These are phyloP conservation scores for Penicillium salamii DNA, from an alignment of 495 filamentous ascomycete species.

Conservation along the genomic window DNA sequence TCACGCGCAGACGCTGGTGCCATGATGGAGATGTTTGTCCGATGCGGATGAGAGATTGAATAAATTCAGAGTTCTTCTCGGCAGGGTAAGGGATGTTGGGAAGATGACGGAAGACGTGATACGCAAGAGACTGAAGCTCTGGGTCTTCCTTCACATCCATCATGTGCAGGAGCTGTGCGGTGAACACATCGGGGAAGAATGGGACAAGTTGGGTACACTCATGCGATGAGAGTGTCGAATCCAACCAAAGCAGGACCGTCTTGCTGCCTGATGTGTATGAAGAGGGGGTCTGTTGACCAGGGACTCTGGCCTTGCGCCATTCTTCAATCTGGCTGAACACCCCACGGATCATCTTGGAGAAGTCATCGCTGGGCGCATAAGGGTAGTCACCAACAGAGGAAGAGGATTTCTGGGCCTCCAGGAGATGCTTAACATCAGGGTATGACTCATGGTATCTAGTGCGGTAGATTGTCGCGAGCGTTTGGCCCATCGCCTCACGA, in stretches of 20 bases:
- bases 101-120: conserved; percentile 95
- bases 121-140: conserved; percentile 89
- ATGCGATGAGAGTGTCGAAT: conserved; percentile 82
- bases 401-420: conserved; percentile 71
- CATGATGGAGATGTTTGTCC: conserved; percentile 83
- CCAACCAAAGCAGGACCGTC: conserved; percentile 92
- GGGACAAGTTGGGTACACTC: conserved; percentile 89
- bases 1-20: conserved; percentile 94
- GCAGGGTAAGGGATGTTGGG: conserved; percentile 92
- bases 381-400: conserved; percentile 85
- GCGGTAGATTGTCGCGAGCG: conserved; percentile 80
- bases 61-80: conserved; percentile 80
- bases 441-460: conserved; percentile 94
- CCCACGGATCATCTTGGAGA: conserved; percentile 64
- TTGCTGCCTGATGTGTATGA: conserved; percentile 96
- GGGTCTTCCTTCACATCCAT: conserved; percentile 99
- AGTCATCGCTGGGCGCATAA: conserved; percentile 74
- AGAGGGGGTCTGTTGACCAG: conserved; percentile 89
- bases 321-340: conserved; percentile 80
- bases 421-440: conserved; percentile 65
- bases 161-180: conserved; percentile 93
- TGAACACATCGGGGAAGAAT: conserved; percentile 88
- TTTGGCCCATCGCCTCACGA: conserved; percentile 88
- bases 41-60: conserved; percentile 81
- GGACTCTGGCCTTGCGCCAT: conserved; percentile 80